phyloP scores from a whole-genome alignment of 2,329 filamentous ascomycete genomes.

The Cercospora zeae-maydis region DNA sequence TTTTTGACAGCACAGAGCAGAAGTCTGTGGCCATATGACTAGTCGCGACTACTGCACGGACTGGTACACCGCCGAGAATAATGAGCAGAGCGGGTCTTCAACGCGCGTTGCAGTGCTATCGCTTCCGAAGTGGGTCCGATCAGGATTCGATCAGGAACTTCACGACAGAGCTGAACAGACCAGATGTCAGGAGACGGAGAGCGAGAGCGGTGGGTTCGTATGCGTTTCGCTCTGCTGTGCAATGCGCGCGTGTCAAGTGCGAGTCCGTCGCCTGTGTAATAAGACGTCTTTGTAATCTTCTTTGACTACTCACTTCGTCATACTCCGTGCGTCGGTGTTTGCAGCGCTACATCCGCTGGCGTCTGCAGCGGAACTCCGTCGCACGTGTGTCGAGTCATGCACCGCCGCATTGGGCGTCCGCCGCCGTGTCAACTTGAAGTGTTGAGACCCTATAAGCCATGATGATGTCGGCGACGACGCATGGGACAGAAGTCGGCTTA shows the following conservation, averaged over 20 bases:
- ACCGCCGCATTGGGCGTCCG: neutral
- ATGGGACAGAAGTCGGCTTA: neutral
- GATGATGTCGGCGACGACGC: neutral
- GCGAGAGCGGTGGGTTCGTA: neutral
- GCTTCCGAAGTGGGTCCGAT: conserved; percentile 3
- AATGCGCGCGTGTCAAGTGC: neutral
- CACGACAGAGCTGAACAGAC: neutral
- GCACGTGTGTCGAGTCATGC: neutral
- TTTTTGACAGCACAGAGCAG: conserved; percentile 14
- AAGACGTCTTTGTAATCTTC: neutral
- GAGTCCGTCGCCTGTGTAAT: neutral
- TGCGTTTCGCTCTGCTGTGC: neutral
- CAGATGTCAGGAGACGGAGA: neutral
- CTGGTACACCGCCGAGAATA: neutral
- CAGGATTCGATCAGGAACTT: conserved; percentile 5
- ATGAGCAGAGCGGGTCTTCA: neutral
- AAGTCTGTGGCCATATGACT: conserved; percentile 6
- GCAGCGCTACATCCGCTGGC: neutral
- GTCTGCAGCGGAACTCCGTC: neutral
- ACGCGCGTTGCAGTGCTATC: neutral
- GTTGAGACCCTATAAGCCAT: neutral
- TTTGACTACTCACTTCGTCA: neutral
- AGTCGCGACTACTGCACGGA: neutral
- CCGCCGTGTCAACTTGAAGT: neutral
- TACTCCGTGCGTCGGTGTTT: neutral